Base-by-base conservation (phyloP, 2,329 filamentous ascomycete species). In the Teratosphaeria pseudoeucalypti region DNA sequence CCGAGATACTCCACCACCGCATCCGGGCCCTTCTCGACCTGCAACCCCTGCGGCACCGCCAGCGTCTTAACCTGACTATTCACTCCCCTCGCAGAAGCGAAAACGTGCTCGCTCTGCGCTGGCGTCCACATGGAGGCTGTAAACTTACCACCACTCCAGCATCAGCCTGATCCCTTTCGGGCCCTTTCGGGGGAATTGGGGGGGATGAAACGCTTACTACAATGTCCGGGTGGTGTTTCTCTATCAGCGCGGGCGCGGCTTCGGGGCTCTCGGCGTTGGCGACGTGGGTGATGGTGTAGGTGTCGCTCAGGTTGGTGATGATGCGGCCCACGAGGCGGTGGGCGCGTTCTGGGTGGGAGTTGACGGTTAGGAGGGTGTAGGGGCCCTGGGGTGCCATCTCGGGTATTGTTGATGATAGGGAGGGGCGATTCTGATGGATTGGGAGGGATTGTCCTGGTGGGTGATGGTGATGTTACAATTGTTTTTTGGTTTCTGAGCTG, bases 361-460 rank as follows among this genome's bases (percentile, higher is more conserved):
- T 88, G 64, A 88, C 84, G 1, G 84, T 88, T 34, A 87, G 80
- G 12, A 88, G 79, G 65, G 77, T 81, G 73, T 79, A 88, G 2
- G 83, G 83, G 19, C 83, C 83, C 61, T 66, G 65, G 62, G 70
- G 66, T 9, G 58, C 49, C 34, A 61, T 59, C 2, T 54, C 39
- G 19, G n/a, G 16, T 7, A 23, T 32, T 5, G 4, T 32, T 32
- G 16, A 16, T 39, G 37, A 11, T 16, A 1, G 6, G 29, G 29
- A 32, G 29, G 29, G 29, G 29, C 4, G 29, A 32, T 5, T 5
- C 7, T 32, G 29, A 5, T 32, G 29, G 29, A 3, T 32, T 32
- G 4, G 29, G 29, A 32, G 29, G 29, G 29, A 7, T 32, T 43
- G 37, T 6, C 2, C 11, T 43, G 37, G 16, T 43, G 3, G 37